Conservation (phyloP, 2,329 filamentous ascomycete genomes). For the Phoma sp. region DNA sequence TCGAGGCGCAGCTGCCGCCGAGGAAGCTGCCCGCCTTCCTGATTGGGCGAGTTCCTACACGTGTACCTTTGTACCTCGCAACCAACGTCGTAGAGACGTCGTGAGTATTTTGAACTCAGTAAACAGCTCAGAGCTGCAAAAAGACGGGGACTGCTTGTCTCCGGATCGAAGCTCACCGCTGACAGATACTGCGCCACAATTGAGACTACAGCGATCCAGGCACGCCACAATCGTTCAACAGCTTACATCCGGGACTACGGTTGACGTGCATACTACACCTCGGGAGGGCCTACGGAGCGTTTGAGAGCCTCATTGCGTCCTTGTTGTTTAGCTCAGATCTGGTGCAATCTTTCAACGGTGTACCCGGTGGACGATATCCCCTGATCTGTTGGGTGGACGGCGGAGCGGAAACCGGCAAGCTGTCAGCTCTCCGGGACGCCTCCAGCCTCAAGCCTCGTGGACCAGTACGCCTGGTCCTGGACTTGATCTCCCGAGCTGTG, state of each 20-base stretch:
- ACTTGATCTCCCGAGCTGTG: constrained; percentile 15
- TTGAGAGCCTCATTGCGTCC: background rate
- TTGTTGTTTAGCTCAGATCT: background rate
- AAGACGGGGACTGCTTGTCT: background rate
- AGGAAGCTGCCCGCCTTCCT: constrained; percentile 11
- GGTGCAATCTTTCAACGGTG: background rate
- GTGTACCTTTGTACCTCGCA: background rate
- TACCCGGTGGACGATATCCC: background rate
- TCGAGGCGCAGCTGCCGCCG: constrained; percentile 14
- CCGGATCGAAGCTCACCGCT: background rate
- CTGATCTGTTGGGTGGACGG: background rate
- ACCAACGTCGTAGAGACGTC: background rate
- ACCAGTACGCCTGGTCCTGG: constrained; percentile 1
- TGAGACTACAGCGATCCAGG: background rate
- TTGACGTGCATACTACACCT: background rate
- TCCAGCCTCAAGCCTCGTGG: constrained; percentile 2
- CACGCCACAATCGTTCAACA: background rate
- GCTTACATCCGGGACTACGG: background rate
- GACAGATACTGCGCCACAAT: background rate
- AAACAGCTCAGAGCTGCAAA: background rate
- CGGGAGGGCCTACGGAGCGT: constrained; percentile 6
- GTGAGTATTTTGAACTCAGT: background rate
- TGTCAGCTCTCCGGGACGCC: constrained; percentile 1
- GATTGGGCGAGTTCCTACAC: constrained; percentile 2
- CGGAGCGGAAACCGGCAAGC: background rate